Evolutionary conservation across 208 protist genomes (phyloP), one percentile per base, ranked within the genome.

Genomic region (Crithidia sp.): DNA sequence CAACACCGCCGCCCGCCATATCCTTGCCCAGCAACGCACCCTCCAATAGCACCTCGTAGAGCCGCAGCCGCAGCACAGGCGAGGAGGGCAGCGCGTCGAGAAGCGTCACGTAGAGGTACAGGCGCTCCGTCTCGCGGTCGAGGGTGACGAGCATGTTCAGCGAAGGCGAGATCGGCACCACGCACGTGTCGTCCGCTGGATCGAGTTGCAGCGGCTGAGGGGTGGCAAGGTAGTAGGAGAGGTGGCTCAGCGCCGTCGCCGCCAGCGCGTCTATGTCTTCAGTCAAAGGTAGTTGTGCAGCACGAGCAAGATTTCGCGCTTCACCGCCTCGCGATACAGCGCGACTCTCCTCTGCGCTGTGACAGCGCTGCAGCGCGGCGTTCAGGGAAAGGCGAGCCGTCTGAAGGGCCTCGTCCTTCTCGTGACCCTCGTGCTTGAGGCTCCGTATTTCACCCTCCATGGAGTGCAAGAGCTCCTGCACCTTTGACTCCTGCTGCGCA

Each of bases 61-160:
- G 71, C 61, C 59, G 47, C 57, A 94, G 57, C 40, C 82, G 67
- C 16, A 56, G 19, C 6, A 44, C 63, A 8, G 77, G 44, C 9
- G 67, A 59, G 14, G 66, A 39, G 3, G 93, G 93, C 39, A 97
- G 68, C n/a, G 66, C n/a, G 49, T 77, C 77, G 17, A 95, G 84
- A 36, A 97, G 74, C 37, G 88, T 84, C 14, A 83, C 79, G 77
- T 97, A 97, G 12, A 95, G 70, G 69, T 87, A 94, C 10, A 96
- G 41, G 13, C 83, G 81, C 71, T 89, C 88, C 17, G 89, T 88
- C 16, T 72, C 67, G 36, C 74, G 50, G 54, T 97, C 93, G 0
- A 95, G 55, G 7, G 93, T 95, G n/a, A 97, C 41, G 39, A 97
- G 82, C 9, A 93, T 13, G 41, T 76, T 90, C 59, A 82, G 47